These are phyloP conservation scores for Citrus maxima DNA, from an alignment of 345 rosid species.

Conservation along the genomic window DNA sequence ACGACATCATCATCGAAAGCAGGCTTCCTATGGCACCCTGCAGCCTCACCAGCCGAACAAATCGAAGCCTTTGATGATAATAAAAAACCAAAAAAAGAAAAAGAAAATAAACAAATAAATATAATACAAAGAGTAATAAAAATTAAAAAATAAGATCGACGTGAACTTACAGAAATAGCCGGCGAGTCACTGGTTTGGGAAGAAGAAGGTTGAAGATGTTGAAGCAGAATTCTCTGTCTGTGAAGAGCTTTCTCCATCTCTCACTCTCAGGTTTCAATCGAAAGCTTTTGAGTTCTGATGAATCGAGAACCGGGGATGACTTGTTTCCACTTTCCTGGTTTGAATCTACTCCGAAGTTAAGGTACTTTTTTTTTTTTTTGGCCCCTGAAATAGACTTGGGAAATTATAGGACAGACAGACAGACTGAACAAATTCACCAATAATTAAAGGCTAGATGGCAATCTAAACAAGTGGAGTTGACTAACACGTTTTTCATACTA, in stretches of 20 bases:
- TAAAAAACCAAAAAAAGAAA: neutral
- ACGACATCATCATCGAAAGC: conserved; percentile 83
- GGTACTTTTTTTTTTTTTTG: no score
- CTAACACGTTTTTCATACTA: no score
- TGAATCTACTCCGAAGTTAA: no score
- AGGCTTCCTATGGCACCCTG: conserved; percentile 63
- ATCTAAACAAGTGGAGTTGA: no score
- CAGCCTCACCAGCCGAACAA: conserved; percentile 63
- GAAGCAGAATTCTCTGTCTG: conserved; percentile 73
- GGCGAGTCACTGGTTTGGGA: conserved; percentile 28
- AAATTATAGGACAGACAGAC: no score
- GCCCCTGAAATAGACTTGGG: no score
- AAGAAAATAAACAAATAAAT: neutral
- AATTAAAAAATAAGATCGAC: neutral
- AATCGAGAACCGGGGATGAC: no score
- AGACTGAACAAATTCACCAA: no score
- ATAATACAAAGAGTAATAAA: neutral
- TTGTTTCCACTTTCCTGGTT: no score
- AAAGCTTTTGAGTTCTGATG: no score
- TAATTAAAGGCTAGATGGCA: no score
- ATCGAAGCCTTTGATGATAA: conserved; percentile 42
- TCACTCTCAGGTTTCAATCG: no score
- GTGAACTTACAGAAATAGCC: conserved; percentile 48
- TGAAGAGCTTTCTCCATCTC: conserved; percentile 73
- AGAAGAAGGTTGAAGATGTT: conserved; percentile 62